phyloP scores from a whole-genome alignment of 208 protist genomes.

The Crithidia acanthocephali region DNA sequence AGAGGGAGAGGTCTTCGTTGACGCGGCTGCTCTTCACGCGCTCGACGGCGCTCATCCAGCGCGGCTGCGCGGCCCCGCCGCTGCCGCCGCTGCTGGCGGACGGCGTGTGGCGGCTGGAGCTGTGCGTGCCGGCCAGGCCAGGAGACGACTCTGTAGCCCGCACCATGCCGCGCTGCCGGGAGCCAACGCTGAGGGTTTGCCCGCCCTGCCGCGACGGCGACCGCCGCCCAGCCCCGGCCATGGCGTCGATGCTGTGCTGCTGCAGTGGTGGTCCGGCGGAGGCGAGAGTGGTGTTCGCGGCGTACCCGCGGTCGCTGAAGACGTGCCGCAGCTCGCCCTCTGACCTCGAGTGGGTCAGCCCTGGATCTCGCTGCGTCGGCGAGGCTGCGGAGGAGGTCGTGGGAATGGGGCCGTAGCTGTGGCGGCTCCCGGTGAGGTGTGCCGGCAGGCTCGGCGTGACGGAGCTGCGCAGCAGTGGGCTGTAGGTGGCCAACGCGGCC shows the following conservation, averaged over 20 bases:
- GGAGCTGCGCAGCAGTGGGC: constrained; percentile 16
- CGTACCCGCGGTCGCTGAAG: constrained; percentile 23
- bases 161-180: constrained; percentile 30
- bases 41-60: constrained; percentile 65
- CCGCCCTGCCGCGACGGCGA: constrained; percentile 18
- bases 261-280: not conserved
- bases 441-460: not conserved
- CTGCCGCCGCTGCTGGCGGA: constrained; percentile 8
- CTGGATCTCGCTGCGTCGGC: constrained; percentile 1
- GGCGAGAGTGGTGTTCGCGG: not conserved
- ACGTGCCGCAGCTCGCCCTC: constrained; percentile 28
- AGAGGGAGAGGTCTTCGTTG: constrained; percentile 15
- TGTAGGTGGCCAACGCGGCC: constrained; percentile 1
- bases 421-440: not conserved
- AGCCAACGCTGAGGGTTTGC: not conserved
- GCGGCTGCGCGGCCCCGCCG: constrained; percentile 26
- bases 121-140: constrained; percentile 17
- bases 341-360: constrained; percentile 18
- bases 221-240: constrained; percentile 7
- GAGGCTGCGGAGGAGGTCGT: not conserved
- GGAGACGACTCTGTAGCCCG: constrained; percentile 30
- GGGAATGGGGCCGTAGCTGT: not conserved
- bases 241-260: constrained; percentile 10
- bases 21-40: constrained; percentile 35
- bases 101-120: constrained; percentile 9